Conservation (phyloP, 257 asterid species). For the Ballota nigra region DNA sequence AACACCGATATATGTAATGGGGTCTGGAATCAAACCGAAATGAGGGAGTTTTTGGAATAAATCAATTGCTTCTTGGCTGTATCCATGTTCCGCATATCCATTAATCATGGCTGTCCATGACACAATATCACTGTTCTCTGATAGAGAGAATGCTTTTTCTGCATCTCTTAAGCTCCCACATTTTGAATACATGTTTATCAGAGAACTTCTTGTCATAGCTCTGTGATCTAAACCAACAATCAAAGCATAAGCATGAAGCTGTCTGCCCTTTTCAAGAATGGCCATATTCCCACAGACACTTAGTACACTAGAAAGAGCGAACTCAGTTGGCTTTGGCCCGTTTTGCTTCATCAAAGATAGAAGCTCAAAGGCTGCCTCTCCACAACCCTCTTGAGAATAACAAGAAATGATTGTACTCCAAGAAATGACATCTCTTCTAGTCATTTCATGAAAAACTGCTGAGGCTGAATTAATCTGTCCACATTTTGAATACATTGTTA, state of each 20-base stretch:
- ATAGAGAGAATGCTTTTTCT: slow-evolving; percentile 35
- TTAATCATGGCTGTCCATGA: slow-evolving; percentile 94
- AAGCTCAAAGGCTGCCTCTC: slow-evolving; percentile 70
- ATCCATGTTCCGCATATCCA: slow-evolving; percentile 92
- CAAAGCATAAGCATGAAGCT: slow-evolving; percentile 71
- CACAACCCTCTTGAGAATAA: slow-evolving; percentile 69
- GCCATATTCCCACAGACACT: slow-evolving; percentile 79
- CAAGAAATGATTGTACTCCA: slow-evolving; percentile 93
- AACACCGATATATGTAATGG: slow-evolving; percentile 76
- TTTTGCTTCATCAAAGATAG: slow-evolving; percentile 72
- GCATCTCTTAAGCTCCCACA: slow-evolving; percentile 80
- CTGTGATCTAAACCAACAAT: slow-evolving; percentile 61
- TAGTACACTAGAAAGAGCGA: slow-evolving; percentile 68
- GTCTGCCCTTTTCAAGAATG: slow-evolving; percentile 79
- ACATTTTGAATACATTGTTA: slow-evolving; percentile 77
- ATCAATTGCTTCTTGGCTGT: slow-evolving; percentile 69
- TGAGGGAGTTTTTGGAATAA: slow-evolving; percentile 53
- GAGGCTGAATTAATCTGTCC: slow-evolving; percentile 49
- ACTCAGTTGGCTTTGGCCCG: slow-evolving; percentile 83
- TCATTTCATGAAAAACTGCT: slow-evolving; percentile 49
- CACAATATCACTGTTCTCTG: slow-evolving; percentile 54
- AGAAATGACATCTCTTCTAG: slow-evolving; percentile 63
- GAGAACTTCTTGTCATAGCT: slow-evolving; percentile 50
- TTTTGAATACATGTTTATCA: slow-evolving; percentile 82
- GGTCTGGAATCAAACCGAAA: slow-evolving; percentile 67